A percentile compares a stretch with the other conserved stretches of the same genome.
These are phyloP conservation scores for Trametes pubescens DNA, from an alignment of 1,284 basidiomycete genomes.

Conservation along the genomic window DNA sequence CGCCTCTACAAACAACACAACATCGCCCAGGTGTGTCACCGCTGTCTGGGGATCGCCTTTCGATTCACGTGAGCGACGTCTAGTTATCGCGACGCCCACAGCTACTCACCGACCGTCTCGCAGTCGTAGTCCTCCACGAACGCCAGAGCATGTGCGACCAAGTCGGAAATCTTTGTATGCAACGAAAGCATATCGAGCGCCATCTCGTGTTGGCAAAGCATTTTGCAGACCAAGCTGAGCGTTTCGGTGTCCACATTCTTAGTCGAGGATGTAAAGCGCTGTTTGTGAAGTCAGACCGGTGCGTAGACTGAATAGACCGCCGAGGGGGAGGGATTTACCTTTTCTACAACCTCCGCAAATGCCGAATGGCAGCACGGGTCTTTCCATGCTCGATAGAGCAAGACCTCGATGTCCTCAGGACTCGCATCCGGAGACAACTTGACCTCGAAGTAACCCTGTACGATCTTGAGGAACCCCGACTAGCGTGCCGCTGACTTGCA, in stretches of 20 bases:
- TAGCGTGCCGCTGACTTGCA: background rate
- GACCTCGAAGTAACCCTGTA: slow-evolving; percentile 65
- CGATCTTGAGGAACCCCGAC: slow-evolving; percentile 6
- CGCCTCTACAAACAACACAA: slow-evolving; percentile 76
- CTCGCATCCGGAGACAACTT: slow-evolving; percentile 64
- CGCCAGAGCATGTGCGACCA: slow-evolving; percentile 67
- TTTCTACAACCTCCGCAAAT: slow-evolving; percentile 64
- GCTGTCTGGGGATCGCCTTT: slow-evolving; percentile 84
- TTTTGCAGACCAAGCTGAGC: slow-evolving; percentile 69
- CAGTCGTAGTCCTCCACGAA: slow-evolving; percentile 78
- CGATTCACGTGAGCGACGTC: background rate
- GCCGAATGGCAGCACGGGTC: slow-evolving; percentile 67
- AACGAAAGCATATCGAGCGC: slow-evolving; percentile 75
- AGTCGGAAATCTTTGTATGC: slow-evolving; percentile 67
- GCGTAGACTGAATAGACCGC: no score
- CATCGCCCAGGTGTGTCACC: slow-evolving; percentile 75
- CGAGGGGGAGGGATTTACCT: no score
- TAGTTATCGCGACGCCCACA: no score
- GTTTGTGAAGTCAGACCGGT: background rate
- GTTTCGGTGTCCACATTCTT: slow-evolving; percentile 67
- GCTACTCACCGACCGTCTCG: slow-evolving; percentile 73
- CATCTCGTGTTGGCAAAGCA: slow-evolving; percentile 63
- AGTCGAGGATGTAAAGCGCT: slow-evolving; percentile 65
- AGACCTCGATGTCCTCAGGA: slow-evolving; percentile 55
- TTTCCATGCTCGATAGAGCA: slow-evolving; percentile 64